Conservation (phyloP, 441 rosid genomes). For the Populus hybrid region DNA sequence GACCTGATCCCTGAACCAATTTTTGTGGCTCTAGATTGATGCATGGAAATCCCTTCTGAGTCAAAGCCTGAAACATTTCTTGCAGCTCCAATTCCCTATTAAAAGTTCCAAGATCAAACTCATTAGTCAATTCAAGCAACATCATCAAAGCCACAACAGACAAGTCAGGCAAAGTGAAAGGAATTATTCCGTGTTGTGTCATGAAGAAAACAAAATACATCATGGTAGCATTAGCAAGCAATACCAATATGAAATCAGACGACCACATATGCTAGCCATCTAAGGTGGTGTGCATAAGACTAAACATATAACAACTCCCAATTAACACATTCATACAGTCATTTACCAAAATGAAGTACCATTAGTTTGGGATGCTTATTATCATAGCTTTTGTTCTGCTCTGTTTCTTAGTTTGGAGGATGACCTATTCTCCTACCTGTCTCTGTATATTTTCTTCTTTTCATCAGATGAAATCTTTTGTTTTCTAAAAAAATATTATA, state of each 20-base stretch:
- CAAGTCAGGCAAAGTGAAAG: neutral
- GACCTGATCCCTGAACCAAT: slow-evolving; percentile 41
- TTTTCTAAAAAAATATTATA: no score
- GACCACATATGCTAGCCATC: neutral
- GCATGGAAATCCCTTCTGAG: slow-evolving; percentile 49
- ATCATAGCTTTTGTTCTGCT: neutral
- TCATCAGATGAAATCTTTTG: no score
- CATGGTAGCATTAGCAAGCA: neutral
- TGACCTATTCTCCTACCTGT: no score
- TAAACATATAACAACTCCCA: neutral
- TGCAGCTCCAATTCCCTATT: slow-evolving; percentile 47
- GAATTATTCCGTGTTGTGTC: neutral
- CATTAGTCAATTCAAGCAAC: slow-evolving; percentile 19
- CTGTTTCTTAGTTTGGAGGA: no score
- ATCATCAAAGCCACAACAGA: neutral
- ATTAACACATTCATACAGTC: neutral
- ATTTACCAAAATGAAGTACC: neutral
- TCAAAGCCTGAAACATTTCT: slow-evolving; percentile 48
- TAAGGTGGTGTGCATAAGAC: neutral
- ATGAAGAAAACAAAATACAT: neutral
- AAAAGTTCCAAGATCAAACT: slow-evolving; percentile 17
- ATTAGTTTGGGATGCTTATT: neutral
- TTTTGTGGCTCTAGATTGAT: slow-evolving; percentile 49
- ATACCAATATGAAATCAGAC: neutral
- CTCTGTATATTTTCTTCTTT: no score